These are phyloP conservation scores for Funneliformis caledonium DNA, from an alignment of 371 early-diverging fungal species.

Conservation along the genomic window DNA sequence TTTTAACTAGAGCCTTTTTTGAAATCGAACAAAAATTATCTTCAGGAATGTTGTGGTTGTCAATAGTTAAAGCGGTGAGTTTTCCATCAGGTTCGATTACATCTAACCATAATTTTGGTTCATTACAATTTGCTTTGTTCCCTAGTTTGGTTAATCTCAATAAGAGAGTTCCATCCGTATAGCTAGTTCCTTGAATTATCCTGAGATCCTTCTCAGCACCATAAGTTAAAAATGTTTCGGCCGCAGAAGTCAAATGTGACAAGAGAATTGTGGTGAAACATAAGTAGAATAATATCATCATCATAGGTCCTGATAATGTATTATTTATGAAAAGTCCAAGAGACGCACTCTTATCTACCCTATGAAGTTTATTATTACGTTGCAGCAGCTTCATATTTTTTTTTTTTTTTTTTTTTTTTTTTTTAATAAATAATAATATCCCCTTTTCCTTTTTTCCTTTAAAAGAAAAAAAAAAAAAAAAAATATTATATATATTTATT, in stretches of 20 bases:
- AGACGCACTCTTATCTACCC: not conserved
- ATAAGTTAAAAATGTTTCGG: not conserved
- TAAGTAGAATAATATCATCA: not conserved
- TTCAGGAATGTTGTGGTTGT: not conserved
- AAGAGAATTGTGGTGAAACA: not conserved
- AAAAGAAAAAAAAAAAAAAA: not conserved
- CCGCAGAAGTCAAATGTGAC: not conserved
- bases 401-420: not conserved
- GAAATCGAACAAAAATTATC: not conserved
- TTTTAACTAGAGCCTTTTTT: not conserved
- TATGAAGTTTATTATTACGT: not conserved
- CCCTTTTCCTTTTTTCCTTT: no score
- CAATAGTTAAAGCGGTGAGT: not conserved
- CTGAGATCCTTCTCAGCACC: not conserved
- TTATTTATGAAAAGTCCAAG: not conserved
- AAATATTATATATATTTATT: not conserved
- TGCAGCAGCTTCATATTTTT: not conserved
- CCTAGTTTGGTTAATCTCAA: not conserved
- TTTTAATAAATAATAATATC: not conserved
- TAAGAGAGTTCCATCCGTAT: not conserved
- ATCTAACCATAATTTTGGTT: not conserved
- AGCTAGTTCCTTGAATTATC: not conserved
- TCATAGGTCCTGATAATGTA: not conserved
- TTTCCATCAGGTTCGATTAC: not conserved
- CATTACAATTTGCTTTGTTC: not conserved